Conservation (phyloP, 2,329 filamentous ascomycete genomes). For the Macroventuria anomochaeta region DNA sequence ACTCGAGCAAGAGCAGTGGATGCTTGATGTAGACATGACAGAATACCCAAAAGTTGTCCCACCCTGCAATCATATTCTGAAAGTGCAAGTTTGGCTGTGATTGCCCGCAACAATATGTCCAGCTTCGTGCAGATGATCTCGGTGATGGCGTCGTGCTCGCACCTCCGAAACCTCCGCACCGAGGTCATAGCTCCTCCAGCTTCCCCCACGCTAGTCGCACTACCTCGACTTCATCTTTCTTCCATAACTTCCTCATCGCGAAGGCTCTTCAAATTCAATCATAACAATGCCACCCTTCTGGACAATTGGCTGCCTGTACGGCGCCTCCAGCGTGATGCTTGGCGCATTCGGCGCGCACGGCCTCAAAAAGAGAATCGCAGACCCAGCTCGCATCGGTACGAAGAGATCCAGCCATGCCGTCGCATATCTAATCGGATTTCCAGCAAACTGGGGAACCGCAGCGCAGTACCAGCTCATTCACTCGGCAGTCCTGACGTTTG, state of each 20-base stretch:
- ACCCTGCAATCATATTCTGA: no score
- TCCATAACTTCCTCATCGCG: no score
- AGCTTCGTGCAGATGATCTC: background rate
- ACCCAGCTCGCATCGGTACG: constrained; percentile 60
- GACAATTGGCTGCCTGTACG: constrained; percentile 68
- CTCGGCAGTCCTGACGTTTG: constrained; percentile 65
- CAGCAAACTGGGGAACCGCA: constrained; percentile 66
- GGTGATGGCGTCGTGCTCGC: constrained; percentile 7
- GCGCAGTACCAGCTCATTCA: constrained; percentile 74
- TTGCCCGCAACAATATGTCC: background rate
- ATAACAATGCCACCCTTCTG: constrained; percentile 58
- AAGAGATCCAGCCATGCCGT: no score
- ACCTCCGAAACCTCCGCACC: constrained; percentile 28
- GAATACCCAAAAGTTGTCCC: background rate
- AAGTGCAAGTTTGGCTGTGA: background rate
- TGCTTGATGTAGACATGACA: constrained; percentile 45
- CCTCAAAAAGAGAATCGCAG: constrained; percentile 65
- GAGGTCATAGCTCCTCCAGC: constrained; percentile 13
- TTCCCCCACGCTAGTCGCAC: constrained; percentile 10
- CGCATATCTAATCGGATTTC: background rate
- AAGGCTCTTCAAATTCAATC: no score
- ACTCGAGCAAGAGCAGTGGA: constrained; percentile 48
- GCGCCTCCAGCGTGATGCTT: constrained; percentile 65
- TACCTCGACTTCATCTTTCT: constrained; percentile 15
- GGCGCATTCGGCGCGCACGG: constrained; percentile 74